These are phyloP conservation scores for Erodium texanum DNA, from an alignment of 441 rosid species.

Conservation along the genomic window DNA sequence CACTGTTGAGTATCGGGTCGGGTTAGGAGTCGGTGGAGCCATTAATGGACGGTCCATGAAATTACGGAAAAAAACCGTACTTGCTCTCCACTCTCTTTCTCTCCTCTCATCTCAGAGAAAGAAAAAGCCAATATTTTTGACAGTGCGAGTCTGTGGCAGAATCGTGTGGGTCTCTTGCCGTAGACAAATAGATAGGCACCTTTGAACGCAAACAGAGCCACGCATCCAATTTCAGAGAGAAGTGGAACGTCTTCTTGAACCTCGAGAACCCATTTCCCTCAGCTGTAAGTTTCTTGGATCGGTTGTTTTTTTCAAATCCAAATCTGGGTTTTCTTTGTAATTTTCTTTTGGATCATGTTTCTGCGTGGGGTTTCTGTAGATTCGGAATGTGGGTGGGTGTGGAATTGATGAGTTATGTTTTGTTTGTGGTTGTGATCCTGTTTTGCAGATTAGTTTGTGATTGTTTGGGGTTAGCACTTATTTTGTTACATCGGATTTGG, in stretches of 20 bases:
- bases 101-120: too few relatives aligned
- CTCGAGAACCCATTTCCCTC: conserved; percentile 1
- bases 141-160: background rate
- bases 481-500: background rate
- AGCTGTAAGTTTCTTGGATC: background rate
- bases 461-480: background rate
- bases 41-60: background rate
- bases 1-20: background rate
- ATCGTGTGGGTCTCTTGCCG: background rate
- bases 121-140: background rate
- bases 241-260: background rate
- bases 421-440: background rate
- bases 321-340: background rate
- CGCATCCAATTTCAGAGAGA: background rate
- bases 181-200: too few relatives aligned
- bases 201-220: too few relatives aligned
- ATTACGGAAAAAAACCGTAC: too few relatives aligned
- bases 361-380: background rate
- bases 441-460: background rate
- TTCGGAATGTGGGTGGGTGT: background rate
- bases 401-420: background rate
- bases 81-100: background rate
- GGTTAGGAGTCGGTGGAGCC: background rate
- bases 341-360: too few relatives aligned
- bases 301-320: background rate